Evolutionary conservation across 495 filamentous ascomycete genomes (phyloP), one percentile per base, ranked within the genome.

Genomic region (Durotheca rogersii): DNA sequence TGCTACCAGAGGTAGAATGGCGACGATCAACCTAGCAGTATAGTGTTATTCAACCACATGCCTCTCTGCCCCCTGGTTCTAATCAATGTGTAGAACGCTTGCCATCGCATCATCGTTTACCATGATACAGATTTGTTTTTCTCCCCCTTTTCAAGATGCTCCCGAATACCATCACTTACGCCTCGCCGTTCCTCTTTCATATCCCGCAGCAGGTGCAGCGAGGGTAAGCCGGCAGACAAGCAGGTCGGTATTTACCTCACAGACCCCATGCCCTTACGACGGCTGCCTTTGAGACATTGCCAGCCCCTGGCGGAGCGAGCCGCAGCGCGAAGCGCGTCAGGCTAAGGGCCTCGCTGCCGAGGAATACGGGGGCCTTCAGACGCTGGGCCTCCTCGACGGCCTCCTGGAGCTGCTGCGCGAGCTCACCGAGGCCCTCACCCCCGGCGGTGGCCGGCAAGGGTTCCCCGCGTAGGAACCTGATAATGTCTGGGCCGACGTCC

Each of bases 401-500:
- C 20, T 70, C 67, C 27, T 63, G 60, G 25, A 85, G 64, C 41
- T 73, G 72, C 41, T 68, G 66, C 0, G 69, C 72, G 46, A 81
- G 69, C 27, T 72, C 69, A 56, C 75, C 17, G 3, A 76, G 55
- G 4, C 49, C 55, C 6, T 58, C 34, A 6, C 32, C 21, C 44
- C 50, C 60, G 2, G 52, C 60, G 2, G 52, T 44, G 36, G 45
- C 41, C 17, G 40, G 33, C 4, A 60, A 47, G 10, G 41, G 51
- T 5, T 65, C 62, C 12, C 58, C 65, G 6, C 64, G 62, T 10
- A 67, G 52, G 1, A 71, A 66, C 29, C 60, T 66, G 38, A 78
- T 69, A 60, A 88, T 83, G 20, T 77, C 75, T 7, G 78, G 64
- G 0, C 81, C 83, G 41, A 73, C 64, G n/a, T 71, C 71, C 57